Evolutionary conservation across 192 early-diverging fungal genomes (phyloP), one percentile per base, ranked within the genome.

Genomic region (Phlyctochytrium planicorne): DNA sequence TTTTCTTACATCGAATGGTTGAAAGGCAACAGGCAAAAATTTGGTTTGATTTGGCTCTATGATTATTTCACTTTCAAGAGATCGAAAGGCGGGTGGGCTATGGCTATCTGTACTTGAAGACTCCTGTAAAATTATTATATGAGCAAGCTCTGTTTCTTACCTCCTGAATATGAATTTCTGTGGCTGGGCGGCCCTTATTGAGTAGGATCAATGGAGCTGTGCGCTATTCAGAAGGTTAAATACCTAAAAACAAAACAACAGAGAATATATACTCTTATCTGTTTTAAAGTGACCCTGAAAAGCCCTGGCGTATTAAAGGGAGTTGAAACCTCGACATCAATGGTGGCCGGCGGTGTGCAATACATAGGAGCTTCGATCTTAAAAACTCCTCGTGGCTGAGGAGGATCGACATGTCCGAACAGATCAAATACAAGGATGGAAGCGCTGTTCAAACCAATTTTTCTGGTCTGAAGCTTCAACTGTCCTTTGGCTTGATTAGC

Each of bases 351-450:
- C 25, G 83, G 83, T 6, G 50, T 57, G 34, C 69, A 68, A 53
- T 84, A 84, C 53, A 84, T 60, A 27, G 71, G 62, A 25, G 69
- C 69, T 3, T 76, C 70, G 17, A 78, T 37, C 14, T 66, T 65
- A 40, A 78, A 65, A 24, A 68, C 52, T 33, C 60, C 66, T 10
- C 32, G 64, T 34, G 79, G 75, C 12, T 33, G 53, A 14, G 74
- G 62, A 20, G 34, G 30, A 37, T 76, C 68, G 20, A 84, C 78
- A 12, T 35, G 35, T 16, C 68, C 69, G 14, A 17, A 30, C 55
- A 84, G 59, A 12, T 78, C 37, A 50, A 71, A 84, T 23, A 81
- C 74, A 24, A 84, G 27, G 27, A 84, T 71, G 12, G 72, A 76
- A 2, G 72, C 50, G 32, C 56, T 60, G 53, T 79, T 79, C 16